Evolutionary conservation across 2,329 filamentous ascomycete genomes (phyloP).

Genomic region (Trichoderma koningiopsis): DNA sequence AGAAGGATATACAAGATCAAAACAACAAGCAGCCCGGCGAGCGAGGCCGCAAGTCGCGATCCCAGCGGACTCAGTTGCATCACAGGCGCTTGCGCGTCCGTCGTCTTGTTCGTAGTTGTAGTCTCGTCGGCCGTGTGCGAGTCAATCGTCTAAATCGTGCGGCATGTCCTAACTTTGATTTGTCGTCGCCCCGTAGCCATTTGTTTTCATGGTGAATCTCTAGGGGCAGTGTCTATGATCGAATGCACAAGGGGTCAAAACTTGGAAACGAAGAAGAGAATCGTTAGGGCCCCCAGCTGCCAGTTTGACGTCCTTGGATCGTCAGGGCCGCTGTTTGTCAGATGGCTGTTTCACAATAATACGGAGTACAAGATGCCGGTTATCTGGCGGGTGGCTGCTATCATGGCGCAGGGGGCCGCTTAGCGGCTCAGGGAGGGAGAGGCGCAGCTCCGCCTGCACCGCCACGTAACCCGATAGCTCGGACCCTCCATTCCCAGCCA

Average conservation of each 20-base stretch:
- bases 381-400: slow-evolving; percentile 10
- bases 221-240: not conserved
- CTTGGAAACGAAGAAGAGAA: not conserved
- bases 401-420: slow-evolving; percentile 16
- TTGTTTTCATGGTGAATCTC: slow-evolving; percentile 26
- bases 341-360: slow-evolving; percentile 14
- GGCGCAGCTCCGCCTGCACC: slow-evolving; percentile 21
- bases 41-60: slow-evolving; percentile 69
- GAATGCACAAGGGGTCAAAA: not conserved
- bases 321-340: slow-evolving; percentile 6
- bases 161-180: slow-evolving; percentile 20
- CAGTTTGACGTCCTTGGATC: not conserved
- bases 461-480: slow-evolving; percentile 15
- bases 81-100: slow-evolving; percentile 32
- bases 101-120: not conserved
- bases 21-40: slow-evolving; percentile 62
- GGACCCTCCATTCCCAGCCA: not conserved
- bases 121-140: slow-evolving; percentile 4
- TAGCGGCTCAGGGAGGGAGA: slow-evolving; percentile 18
- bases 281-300: not conserved
- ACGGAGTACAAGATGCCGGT: slow-evolving; percentile 9
- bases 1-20: slow-evolving; percentile 63
- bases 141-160: slow-evolving; percentile 5
- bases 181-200: slow-evolving; percentile 19
- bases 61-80: slow-evolving; percentile 70